phyloP scores from a whole-genome alignment of 1,139 yeast genomes.

The Saccharomyces pastorianus region DNA sequence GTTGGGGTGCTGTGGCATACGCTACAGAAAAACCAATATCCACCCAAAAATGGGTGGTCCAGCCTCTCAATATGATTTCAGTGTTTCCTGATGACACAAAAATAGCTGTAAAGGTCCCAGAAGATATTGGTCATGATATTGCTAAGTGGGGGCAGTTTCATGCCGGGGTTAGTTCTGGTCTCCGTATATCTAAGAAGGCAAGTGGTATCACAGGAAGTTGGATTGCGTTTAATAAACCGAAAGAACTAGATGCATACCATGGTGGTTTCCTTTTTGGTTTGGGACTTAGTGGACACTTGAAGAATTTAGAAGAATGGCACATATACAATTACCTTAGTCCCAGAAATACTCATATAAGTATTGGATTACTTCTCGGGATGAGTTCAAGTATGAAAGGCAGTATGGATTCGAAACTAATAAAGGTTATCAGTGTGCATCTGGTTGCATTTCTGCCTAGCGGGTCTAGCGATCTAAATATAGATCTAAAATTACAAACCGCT shows the following conservation, averaged over 20 bases:
- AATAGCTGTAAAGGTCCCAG: constrained; percentile 47
- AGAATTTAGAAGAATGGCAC: constrained; percentile 88
- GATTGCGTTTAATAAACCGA: constrained; percentile 83
- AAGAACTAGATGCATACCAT: constrained; percentile 62
- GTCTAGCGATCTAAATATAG: constrained; percentile 81
- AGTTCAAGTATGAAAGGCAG: constrained; percentile 81
- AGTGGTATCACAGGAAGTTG: constrained; percentile 80
- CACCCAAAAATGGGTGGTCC: constrained; percentile 78
- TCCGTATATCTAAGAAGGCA: constrained; percentile 62
- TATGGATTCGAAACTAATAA: constrained; percentile 80
- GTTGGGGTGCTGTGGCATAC: constrained; percentile 69
- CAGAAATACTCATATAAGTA: constrained; percentile 75
- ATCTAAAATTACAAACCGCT: constrained; percentile 79
- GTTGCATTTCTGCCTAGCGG: constrained; percentile 87
- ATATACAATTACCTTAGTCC: constrained; percentile 90
- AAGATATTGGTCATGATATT: constrained; percentile 43
- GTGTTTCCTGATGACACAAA: constrained; percentile 63
- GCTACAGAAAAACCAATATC: constrained; percentile 70
- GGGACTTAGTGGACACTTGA: constrained; percentile 86
- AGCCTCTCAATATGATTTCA: constrained; percentile 64
- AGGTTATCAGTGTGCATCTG: constrained; percentile 87
- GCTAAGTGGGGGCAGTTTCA: constrained; percentile 86
- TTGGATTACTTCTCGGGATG: constrained; percentile 85
- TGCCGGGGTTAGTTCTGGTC: constrained; percentile 84
- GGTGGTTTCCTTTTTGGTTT: constrained; percentile 92